phyloP scores from a whole-genome alignment of 1,284 basidiomycete genomes.

The Trichosporon sp. region DNA sequence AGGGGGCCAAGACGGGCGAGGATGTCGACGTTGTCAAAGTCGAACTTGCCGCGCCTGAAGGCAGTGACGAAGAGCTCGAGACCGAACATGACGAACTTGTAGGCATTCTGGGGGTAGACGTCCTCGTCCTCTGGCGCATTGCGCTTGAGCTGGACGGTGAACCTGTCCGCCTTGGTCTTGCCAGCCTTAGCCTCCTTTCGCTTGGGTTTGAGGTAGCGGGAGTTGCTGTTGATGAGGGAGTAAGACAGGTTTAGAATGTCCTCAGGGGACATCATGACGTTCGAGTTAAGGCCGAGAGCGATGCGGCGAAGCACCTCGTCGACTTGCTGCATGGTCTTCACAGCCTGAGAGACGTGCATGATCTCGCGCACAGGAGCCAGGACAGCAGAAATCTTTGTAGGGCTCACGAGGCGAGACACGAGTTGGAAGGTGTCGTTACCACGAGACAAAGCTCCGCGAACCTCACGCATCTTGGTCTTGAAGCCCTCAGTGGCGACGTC shows the following conservation, averaged over 20 bases:
- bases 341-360: constrained; percentile 76
- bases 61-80: constrained; percentile 87
- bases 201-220: constrained; percentile 58
- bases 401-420: constrained; percentile 68
- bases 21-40: constrained; percentile 67
- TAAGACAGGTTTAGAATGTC: constrained; percentile 80
- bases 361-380: constrained; percentile 76
- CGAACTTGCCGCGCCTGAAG: constrained; percentile 76
- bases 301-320: constrained; percentile 85
- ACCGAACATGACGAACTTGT: constrained; percentile 85
- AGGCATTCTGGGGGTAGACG: constrained; percentile 71
- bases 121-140: constrained; percentile 57
- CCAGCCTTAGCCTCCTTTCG: constrained; percentile 36
- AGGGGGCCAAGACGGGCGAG: constrained; percentile 79
- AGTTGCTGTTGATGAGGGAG: constrained; percentile 85
- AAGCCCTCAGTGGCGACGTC: constrained; percentile 85
- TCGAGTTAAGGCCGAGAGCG: constrained; percentile 77
- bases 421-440: constrained; percentile 80
- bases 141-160: constrained; percentile 72
- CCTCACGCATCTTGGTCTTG: constrained; percentile 91
- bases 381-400: constrained; percentile 67
- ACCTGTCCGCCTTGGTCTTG: constrained; percentile 53
- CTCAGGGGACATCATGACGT: constrained; percentile 62
- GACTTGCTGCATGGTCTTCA: constrained; percentile 75
- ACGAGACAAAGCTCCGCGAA: constrained; percentile 68